Percentiles rank a stretch among this genome's conserved stretches.
Evolutionary conservation across 345 rosid species (phyloP).

Genomic region (Pugionium dolabratum): DNA sequence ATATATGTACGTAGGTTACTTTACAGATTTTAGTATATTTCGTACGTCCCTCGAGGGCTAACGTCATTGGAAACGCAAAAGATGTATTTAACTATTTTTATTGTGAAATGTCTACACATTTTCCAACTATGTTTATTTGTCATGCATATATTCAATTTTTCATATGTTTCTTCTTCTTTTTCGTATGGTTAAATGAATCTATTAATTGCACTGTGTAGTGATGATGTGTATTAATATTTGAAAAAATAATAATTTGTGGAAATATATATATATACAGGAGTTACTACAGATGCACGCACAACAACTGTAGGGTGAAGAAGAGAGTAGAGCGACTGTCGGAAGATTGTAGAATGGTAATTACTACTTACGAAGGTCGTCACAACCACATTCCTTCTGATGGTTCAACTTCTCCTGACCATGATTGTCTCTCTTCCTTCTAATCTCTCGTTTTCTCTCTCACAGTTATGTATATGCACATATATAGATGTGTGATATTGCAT

Average conservation of each 20-base stretch:
- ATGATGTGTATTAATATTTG: slow-evolving; percentile 5
- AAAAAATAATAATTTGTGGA: too few species aligned
- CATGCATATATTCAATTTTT: slow-evolving; percentile 7
- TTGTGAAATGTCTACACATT: slow-evolving; percentile 31
- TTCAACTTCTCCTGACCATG: slow-evolving; percentile 73
- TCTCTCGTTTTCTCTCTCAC: slow-evolving; percentile 7
- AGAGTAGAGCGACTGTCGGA: slow-evolving; percentile 92
- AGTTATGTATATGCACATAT: not conserved
- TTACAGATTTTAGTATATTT: slow-evolving; percentile 29
- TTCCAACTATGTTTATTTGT: slow-evolving; percentile 6
- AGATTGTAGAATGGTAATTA: slow-evolving; percentile 96
- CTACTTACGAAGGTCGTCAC: slow-evolving; percentile 98
- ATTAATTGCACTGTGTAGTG: not conserved
- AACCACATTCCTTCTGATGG: slow-evolving; percentile 87
- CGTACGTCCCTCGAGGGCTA: slow-evolving; percentile 24
- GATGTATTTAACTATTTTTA: slow-evolving; percentile 6
- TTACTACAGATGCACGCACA: slow-evolving; percentile 87
- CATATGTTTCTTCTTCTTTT: too few species aligned
- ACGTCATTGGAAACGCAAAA: slow-evolving; percentile 28
- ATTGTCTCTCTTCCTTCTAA: slow-evolving; percentile 71
- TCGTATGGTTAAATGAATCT: not conserved
- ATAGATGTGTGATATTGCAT: slow-evolving; percentile 28
- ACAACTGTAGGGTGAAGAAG: slow-evolving; percentile 90
- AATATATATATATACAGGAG: slow-evolving; percentile 52
- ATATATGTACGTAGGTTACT: slow-evolving; percentile 5